Evolutionary conservation across 2,329 filamentous ascomycete species (phyloP).

Genomic region (Furcasterigmium furcatum): DNA sequence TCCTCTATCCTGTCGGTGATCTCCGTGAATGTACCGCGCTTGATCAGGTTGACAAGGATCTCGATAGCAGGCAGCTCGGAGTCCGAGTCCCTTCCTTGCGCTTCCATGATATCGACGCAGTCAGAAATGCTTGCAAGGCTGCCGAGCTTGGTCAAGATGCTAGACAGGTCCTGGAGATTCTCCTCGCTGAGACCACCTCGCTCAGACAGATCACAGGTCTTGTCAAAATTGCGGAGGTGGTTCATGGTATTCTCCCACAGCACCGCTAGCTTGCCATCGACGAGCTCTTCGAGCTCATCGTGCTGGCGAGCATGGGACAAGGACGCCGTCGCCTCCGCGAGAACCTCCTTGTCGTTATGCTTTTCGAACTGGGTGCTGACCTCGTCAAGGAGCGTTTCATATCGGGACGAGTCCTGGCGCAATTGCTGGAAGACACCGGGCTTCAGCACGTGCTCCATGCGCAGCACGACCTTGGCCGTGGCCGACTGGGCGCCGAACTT

Average conservation of each 20-base stretch:
- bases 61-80: conserved; percentile 56
- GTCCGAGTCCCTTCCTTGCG: conserved; percentile 44
- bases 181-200: conserved; percentile 66
- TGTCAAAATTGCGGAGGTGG: conserved; percentile 67
- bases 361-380: conserved; percentile 91
- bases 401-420: conserved; percentile 79
- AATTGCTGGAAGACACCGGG: conserved; percentile 85
- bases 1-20: conserved; percentile 69
- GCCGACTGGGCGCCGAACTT: conserved; percentile 90
- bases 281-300: conserved; percentile 83
- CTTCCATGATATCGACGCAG: conserved; percentile 72
- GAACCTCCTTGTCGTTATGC: conserved; percentile 83
- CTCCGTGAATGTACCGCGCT: conserved; percentile 69
- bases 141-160: conserved; percentile 74
- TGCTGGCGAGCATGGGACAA: conserved; percentile 82
- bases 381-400: conserved; percentile 79
- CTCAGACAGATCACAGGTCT: conserved; percentile 66
- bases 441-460: conserved; percentile 82
- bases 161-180: conserved; percentile 67
- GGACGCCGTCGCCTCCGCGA: conserved; percentile 78
- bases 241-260: conserved; percentile 85
- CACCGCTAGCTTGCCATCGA: conserved; percentile 73
- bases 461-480: conserved; percentile 80
- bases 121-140: conserved; percentile 79
- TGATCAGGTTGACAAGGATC: conserved; percentile 68